phyloP scores from a whole-genome alignment of 345 rosid genomes.

The Eucalyptus guilfoylei region DNA sequence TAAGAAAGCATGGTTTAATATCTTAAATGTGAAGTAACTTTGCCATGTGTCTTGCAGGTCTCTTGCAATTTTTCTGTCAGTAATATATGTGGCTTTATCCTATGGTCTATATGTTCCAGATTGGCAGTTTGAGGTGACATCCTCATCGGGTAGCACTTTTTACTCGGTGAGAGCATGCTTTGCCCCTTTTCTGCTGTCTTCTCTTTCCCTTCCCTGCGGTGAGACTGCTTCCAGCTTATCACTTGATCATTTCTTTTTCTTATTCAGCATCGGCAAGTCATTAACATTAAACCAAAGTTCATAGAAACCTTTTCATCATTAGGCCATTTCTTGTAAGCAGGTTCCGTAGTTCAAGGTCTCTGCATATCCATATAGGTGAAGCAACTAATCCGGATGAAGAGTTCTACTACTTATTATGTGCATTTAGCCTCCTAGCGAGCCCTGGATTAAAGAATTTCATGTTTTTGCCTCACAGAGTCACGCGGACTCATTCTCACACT shows the following conservation, averaged over 20 bases:
- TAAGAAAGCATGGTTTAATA: neutral
- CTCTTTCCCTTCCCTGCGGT: neutral
- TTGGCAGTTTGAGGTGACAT: constrained; percentile 18
- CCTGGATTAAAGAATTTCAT: neutral
- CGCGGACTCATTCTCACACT: neutral
- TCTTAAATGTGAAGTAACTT: neutral
- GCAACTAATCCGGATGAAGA: neutral
- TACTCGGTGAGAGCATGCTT: constrained; percentile 7
- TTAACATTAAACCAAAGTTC: neutral
- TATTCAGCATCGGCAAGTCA: neutral
- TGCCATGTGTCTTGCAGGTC: constrained; percentile 7
- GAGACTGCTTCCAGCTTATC: neutral
- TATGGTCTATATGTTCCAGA: constrained; percentile 36
- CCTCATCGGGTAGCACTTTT: neutral
- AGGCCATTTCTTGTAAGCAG: neutral
- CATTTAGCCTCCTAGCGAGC: neutral
- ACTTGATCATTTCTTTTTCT: neutral
- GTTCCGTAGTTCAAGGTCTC: neutral
- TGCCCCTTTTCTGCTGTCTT: neutral
- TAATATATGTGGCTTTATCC: constrained; percentile 14
- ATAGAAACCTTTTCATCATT: neutral
- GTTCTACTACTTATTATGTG: neutral
- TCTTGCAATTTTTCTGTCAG: constrained; percentile 12
- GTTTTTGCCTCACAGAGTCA: neutral
- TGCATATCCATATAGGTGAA: neutral